Evolutionary conservation across 2,329 filamentous ascomycete species (phyloP).

Genomic region (Calonectria fujianensis): DNA sequence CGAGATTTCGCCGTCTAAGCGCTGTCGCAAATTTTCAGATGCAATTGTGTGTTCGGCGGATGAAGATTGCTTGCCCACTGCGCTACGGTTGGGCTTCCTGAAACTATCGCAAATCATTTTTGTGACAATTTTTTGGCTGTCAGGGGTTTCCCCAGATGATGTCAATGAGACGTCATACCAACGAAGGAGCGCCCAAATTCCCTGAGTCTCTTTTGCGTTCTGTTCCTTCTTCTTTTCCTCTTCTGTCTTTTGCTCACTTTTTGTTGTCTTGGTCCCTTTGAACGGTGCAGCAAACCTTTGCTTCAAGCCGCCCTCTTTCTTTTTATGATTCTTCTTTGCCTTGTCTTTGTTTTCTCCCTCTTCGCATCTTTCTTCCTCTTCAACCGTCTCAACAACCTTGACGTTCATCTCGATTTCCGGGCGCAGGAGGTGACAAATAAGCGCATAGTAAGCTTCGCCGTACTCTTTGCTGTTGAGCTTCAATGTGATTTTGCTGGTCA

Average conservation of each 20-base stretch:
- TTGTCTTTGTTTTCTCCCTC: not conserved
- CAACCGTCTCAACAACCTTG: not conserved
- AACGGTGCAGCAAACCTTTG: not conserved
- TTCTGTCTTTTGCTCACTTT: not conserved
- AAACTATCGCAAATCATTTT: not conserved
- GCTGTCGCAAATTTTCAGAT: not conserved
- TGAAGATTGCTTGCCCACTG: not conserved
- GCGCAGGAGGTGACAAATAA: not conserved
- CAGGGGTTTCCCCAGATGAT: not conserved
- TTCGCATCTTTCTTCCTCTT: not conserved
- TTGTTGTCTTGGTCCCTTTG: not conserved
- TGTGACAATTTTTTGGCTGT: not conserved
- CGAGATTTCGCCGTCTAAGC: not conserved
- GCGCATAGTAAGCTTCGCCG: not conserved
- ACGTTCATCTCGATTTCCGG: not conserved
- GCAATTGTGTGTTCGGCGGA: not conserved
- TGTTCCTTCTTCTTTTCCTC: not conserved
- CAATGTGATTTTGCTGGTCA: not conserved
- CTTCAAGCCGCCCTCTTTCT: not conserved
- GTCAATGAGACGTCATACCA: not conserved
- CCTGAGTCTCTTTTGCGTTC: not conserved
- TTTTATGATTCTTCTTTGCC: not conserved
- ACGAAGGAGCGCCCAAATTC: not conserved
- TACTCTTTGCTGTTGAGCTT: not conserved
- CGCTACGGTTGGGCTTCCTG: not conserved